Conservation (phyloP, 2,329 filamentous ascomycete genomes). For the Alternaria sp. region DNA sequence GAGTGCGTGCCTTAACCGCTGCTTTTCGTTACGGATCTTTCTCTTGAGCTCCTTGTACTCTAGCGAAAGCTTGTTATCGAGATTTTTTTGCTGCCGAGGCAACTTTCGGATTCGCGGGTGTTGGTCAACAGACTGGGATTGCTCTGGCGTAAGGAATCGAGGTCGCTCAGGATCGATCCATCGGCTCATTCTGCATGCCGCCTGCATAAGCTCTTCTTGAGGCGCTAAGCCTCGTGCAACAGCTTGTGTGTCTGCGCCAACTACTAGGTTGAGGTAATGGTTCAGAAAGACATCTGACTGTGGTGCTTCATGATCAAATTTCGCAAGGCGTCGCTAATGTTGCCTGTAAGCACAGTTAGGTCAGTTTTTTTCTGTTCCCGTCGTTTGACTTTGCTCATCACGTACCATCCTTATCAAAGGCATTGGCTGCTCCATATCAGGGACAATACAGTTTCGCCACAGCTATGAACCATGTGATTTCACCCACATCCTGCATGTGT, state of each 20-base stretch:
- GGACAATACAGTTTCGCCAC: constrained; percentile 45
- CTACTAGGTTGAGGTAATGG: constrained; percentile 13
- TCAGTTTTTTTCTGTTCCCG: constrained; percentile 6
- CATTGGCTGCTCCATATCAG: constrained; percentile 48
- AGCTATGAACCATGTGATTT: constrained; percentile 39
- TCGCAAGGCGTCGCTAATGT: constrained; percentile 40
- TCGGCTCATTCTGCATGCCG: constrained; percentile 26
- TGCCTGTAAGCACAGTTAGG: constrained; percentile 18
- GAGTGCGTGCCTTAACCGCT: too few relatives aligned
- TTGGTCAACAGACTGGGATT: constrained; percentile 20
- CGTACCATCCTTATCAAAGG: constrained; percentile 51
- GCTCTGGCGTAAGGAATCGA: constrained; percentile 14
- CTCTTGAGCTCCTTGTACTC: too few relatives aligned
- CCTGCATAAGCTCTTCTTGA: constrained; percentile 19
- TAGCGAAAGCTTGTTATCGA: not conserved
- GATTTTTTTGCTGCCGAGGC: constrained; percentile 13
- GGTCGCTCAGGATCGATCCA: constrained; percentile 24
- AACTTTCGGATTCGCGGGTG: constrained; percentile 17
- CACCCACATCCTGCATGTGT: constrained; percentile 39
- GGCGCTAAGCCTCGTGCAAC: constrained; percentile 22
- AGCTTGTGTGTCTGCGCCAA: constrained; percentile 26
- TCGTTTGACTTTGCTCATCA: constrained; percentile 6
- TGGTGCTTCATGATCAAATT: constrained; percentile 44
- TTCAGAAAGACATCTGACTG: not conserved
- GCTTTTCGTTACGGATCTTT: too few relatives aligned